Evolutionary conservation across 2,329 filamentous ascomycete species (phyloP).

Genomic region (Colletotrichum sp.): DNA sequence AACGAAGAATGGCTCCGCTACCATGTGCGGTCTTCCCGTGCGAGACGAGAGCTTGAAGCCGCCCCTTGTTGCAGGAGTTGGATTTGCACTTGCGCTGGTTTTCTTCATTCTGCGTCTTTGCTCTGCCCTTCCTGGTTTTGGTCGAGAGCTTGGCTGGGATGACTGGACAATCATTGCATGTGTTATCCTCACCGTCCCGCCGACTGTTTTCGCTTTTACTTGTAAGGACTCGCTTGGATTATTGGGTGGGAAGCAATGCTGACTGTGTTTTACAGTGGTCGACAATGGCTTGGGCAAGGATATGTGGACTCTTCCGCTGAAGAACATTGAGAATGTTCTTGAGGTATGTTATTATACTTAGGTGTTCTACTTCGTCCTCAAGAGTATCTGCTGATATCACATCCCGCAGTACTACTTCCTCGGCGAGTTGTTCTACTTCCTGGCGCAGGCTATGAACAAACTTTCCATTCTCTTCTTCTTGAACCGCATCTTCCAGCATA

Average conservation of each 20-base stretch:
- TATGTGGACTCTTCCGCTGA: slow-evolving; percentile 36
- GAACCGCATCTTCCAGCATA: slow-evolving; percentile 33
- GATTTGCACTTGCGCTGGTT: slow-evolving; percentile 29
- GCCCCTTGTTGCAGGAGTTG: slow-evolving; percentile 28
- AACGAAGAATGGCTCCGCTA: slow-evolving; percentile 24
- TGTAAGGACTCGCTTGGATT: neutral
- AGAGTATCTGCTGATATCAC: fast-evolving
- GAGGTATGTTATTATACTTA: fast-evolving
- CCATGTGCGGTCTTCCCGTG: slow-evolving; percentile 26
- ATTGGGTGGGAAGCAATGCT: neutral
- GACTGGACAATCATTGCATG: slow-evolving; percentile 41
- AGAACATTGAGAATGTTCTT: slow-evolving; percentile 30
- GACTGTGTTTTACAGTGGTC: slow-evolving; percentile 28
- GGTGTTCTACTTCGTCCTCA: neutral
- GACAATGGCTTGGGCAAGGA: slow-evolving; percentile 37
- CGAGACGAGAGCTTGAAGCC: slow-evolving; percentile 29
- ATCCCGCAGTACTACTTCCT: slow-evolving; percentile 29
- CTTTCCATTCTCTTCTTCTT: slow-evolving; percentile 35
- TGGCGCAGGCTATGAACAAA: slow-evolving; percentile 31
- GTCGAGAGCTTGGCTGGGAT: slow-evolving; percentile 35
- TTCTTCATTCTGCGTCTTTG: slow-evolving; percentile 32
- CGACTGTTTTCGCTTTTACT: neutral
- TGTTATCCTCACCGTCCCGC: slow-evolving; percentile 31
- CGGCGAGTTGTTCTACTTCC: slow-evolving; percentile 34
- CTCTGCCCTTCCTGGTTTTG: slow-evolving; percentile 27